phyloP scores from a whole-genome alignment of 257 asterid species.

The Nyctanthes arbortristis region DNA sequence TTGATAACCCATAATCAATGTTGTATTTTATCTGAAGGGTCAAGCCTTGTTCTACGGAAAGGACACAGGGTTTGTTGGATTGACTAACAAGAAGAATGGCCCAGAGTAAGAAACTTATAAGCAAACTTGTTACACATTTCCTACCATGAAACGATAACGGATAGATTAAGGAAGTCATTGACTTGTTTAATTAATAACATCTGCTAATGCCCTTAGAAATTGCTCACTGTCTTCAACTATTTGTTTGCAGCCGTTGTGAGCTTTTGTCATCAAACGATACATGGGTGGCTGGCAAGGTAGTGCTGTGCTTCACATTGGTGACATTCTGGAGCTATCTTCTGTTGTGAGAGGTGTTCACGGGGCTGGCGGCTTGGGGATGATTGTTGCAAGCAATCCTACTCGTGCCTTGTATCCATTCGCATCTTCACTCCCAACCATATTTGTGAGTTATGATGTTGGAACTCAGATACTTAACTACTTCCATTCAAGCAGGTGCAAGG shows the following conservation, averaged over 20 bases:
- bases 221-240: too few species aligned
- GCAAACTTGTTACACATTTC: too few species aligned
- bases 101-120: background rate
- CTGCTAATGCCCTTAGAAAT: too few species aligned
- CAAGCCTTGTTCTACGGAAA: constrained; percentile 27
- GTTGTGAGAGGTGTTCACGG: background rate
- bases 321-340: background rate
- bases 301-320: constrained; percentile 30
- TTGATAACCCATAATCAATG: too few species aligned
- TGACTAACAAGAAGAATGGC: constrained; percentile 15
- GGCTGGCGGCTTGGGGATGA: constrained; percentile 39
- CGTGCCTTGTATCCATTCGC: background rate
- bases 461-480: constrained; percentile 39
- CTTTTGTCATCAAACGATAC: constrained; percentile 24
- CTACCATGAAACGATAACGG: too few species aligned
- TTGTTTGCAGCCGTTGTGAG: constrained; percentile 30
- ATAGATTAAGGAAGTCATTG: too few species aligned
- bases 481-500: constrained; percentile 26
- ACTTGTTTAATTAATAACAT: too few species aligned
- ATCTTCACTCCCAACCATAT: constrained; percentile 21
- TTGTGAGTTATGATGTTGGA: constrained; percentile 27
- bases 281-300: constrained; percentile 38
- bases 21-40: too few species aligned
- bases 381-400: constrained; percentile 24
- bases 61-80: constrained; percentile 24